phyloP scores from a whole-genome alignment of 257 asterid species.

The Solanum corneliomulleri region DNA sequence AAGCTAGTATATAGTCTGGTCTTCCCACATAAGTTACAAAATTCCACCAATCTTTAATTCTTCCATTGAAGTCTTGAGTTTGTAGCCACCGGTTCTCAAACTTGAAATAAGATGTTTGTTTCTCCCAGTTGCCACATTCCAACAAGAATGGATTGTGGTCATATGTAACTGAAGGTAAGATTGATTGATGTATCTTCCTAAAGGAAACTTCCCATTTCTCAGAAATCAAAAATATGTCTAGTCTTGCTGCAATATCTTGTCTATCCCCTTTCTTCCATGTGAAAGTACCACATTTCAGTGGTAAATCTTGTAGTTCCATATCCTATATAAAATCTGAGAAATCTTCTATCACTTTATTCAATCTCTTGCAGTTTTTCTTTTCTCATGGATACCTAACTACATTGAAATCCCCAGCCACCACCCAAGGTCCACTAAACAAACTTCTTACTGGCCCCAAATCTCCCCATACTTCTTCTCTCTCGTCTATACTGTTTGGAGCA shows the following conservation, averaged over 20 bases:
- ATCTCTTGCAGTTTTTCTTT: neutral
- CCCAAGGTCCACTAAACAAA: neutral
- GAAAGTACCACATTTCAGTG: neutral
- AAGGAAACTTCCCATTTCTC: neutral
- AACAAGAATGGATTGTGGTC: no score
- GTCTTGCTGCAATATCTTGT: neutral
- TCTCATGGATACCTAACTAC: neutral
- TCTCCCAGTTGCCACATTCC: neutral
- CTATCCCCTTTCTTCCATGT: neutral
- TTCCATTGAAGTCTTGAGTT: neutral
- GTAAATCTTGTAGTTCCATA: neutral
- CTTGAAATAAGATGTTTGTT: no score
- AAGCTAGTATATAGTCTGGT: no score
- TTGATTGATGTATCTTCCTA: neutral
- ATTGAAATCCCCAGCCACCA: neutral
- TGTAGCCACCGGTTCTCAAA: neutral
- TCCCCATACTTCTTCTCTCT: neutral
- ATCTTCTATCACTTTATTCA: neutral
- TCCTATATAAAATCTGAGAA: neutral
- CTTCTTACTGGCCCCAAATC: neutral
- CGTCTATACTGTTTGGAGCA: neutral
- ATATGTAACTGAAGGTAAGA: no score
- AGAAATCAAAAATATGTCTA: neutral
- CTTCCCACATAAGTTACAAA: neutral
- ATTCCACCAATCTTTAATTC: neutral